Base-by-base conservation (phyloP, 2,329 filamentous ascomycete species). In the Meredithiella fracta region DNA sequence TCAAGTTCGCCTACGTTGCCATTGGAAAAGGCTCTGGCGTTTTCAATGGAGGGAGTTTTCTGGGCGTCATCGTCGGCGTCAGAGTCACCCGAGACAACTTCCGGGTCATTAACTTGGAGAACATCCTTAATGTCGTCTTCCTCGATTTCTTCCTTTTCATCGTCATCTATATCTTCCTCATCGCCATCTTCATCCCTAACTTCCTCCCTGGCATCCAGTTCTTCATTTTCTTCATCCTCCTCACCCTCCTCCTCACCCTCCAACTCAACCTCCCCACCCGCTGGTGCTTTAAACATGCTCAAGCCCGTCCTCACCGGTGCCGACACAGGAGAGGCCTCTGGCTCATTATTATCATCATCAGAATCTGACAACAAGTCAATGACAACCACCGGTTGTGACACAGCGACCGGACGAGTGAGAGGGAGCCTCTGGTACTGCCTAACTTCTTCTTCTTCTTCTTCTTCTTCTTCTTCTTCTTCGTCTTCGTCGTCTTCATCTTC, bases 301-400 rank as follows among this genome's bases (percentile, higher is more conserved):
- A 49, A 20, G 8, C 44, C 23, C 11, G 47, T 25, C 9, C 15
- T 25, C 17, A 37, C 7, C 5, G 44, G 23, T 17, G 17, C 14
- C 34, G 37, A 22, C 15, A 6, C 29, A 22, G 51, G 20, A 9
- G 29, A 15, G 2, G 38, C 52, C 8, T 62, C 59, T 7, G 29
- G 31, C 2, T 55, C 53, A 9, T 62, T 59, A 47, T 68, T 66
- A 31, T 62, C 59, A 47, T 68, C 66, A 31, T 74, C 72, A 1
- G 69, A 72, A 57, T 75, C 71, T 0, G 73, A 74, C 2, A 75
- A 63, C 8, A 76, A 61, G 54, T 68, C 69, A 58, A 76, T 76
- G 17, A 75, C 67, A 3, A 74, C n/a, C n/a, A n/a, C 67, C 1
- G 71, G 70, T 6, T 66, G 63, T 6, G 63, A 63, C 1, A 66